Evolutionary conservation across 129 eudicot species (phyloP).

Genomic region (Cynara cardunculus): DNA sequence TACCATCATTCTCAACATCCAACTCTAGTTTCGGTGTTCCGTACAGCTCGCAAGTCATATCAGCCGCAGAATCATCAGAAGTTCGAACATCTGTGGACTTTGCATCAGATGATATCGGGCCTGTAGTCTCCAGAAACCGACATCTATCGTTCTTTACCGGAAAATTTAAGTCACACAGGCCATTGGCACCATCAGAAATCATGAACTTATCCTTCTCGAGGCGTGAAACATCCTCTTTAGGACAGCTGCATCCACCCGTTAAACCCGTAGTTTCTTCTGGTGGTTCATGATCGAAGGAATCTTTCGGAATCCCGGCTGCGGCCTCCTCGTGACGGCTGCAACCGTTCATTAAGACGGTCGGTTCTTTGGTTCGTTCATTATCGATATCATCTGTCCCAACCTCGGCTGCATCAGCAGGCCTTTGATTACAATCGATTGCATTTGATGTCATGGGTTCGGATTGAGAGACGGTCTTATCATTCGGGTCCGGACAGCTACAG

Average conservation of each 20-base stretch:
- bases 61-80: background rate
- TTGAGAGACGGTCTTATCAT: background rate
- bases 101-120: background rate
- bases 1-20: constrained; percentile 9
- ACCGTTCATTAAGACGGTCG: background rate
- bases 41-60: background rate
- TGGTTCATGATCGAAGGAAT: constrained; percentile 1
- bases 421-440: constrained; percentile 13
- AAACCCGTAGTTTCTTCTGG: background rate
- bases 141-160: constrained; percentile 10
- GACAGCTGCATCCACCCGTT: constrained; percentile 12
- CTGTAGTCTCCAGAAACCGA: background rate
- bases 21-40: constrained; percentile 12
- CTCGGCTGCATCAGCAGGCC: background rate
- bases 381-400: constrained; percentile 7
- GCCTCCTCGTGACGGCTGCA: background rate
- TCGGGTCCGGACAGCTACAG: background rate
- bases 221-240: background rate
- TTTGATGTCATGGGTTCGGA: background rate
- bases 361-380: constrained; percentile 3
- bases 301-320: constrained; percentile 10
- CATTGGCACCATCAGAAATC: background rate
- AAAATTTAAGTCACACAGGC: constrained; percentile 28
- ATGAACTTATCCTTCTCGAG: background rate
- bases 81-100: constrained; percentile 16